Evolutionary conservation across 192 early-diverging fungal genomes (phyloP).

Genomic region (Entomortierella beljakovae): DNA sequence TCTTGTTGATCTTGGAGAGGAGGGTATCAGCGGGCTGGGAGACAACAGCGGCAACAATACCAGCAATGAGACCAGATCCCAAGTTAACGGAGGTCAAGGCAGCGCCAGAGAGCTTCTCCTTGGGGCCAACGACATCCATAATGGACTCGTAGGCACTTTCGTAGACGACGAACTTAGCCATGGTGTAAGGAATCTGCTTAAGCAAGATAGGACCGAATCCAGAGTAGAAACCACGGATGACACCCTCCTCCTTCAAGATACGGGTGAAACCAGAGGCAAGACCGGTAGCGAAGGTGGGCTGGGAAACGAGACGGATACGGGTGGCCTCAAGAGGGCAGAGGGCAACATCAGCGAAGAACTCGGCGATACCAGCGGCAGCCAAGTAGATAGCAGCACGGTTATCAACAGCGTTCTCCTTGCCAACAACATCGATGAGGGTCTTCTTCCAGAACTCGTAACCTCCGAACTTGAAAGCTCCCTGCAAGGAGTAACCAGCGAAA

Average conservation of each 20-base stretch:
- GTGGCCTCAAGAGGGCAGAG: constrained; percentile 85
- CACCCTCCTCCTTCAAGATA: constrained; percentile 79
- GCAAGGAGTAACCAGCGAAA: constrained; percentile 78
- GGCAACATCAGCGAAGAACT: constrained; percentile 85
- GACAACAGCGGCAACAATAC: constrained; percentile 74
- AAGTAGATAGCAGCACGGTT: constrained; percentile 80
- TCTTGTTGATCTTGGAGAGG: constrained; percentile 80
- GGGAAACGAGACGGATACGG: constrained; percentile 82
- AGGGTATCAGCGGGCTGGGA: constrained; percentile 79
- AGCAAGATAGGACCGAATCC: constrained; percentile 86
- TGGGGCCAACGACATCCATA: constrained; percentile 58
- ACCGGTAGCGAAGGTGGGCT: constrained; percentile 78
- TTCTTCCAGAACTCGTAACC: constrained; percentile 81
- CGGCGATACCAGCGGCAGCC: constrained; percentile 75
- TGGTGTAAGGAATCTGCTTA: constrained; percentile 87
- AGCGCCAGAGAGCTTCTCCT: constrained; percentile 59
- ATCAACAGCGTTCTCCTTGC: constrained; percentile 68
- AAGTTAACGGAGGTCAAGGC: constrained; percentile 68
- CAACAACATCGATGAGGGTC: constrained; percentile 65
- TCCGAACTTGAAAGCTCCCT: constrained; percentile 80
- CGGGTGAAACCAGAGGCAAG: constrained; percentile 71
- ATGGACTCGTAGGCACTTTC: constrained; percentile 67
- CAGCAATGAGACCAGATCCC: constrained; percentile 73
- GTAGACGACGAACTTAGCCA: constrained; percentile 87
- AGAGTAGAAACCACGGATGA: constrained; percentile 80